A percentile compares a stretch with the other conserved stretches of the same genome.
These are phyloP conservation scores for Tripterygium wilfordii DNA, from an alignment of 177 flowering plant genomes.

Conservation along the genomic window DNA sequence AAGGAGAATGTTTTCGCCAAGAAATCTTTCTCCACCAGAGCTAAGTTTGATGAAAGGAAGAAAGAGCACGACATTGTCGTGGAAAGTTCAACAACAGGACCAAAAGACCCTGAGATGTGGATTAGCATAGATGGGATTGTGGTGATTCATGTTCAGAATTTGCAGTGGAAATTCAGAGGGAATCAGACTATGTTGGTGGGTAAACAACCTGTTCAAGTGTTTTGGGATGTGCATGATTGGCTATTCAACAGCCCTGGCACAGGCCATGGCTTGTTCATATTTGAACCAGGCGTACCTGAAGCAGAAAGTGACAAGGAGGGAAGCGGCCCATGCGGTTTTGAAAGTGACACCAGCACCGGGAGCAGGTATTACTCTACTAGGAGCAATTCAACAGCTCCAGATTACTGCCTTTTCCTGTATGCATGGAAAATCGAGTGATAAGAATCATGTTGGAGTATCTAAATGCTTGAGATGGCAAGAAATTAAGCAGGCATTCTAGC, in stretches of 20 bases:
- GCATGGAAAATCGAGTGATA: constrained; percentile 44
- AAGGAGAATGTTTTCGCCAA: constrained; percentile 52
- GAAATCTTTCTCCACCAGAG: constrained; percentile 48
- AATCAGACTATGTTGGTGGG: constrained; percentile 44
- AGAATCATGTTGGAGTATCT: neutral
- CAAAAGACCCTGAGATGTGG: constrained; percentile 53
- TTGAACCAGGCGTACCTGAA: constrained; percentile 36
- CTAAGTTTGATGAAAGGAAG: constrained; percentile 31
- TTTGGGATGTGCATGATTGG: constrained; percentile 75
- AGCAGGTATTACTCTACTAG: constrained; percentile 21
- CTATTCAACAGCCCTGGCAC: constrained; percentile 31
- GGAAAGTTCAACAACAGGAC: constrained; percentile 29
- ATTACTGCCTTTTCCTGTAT: constrained; percentile 37
- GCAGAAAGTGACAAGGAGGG: constrained; percentile 25
- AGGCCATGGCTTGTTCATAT: constrained; percentile 46
- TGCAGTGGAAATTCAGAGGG: too few species aligned
- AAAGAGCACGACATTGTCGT: constrained; percentile 42
- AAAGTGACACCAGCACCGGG: constrained; percentile 16
- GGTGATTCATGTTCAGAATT: constrained; percentile 37
- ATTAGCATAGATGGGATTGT: constrained; percentile 51
- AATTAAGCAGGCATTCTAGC: neutral
- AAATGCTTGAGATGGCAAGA: neutral
- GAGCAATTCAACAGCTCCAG: constrained; percentile 10
- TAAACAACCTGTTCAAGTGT: constrained; percentile 37
- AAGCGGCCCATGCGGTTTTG: constrained; percentile 13